These are phyloP conservation scores for Fusarium devonianum DNA, from an alignment of 2,329 filamentous ascomycete genomes.

Conservation along the genomic window DNA sequence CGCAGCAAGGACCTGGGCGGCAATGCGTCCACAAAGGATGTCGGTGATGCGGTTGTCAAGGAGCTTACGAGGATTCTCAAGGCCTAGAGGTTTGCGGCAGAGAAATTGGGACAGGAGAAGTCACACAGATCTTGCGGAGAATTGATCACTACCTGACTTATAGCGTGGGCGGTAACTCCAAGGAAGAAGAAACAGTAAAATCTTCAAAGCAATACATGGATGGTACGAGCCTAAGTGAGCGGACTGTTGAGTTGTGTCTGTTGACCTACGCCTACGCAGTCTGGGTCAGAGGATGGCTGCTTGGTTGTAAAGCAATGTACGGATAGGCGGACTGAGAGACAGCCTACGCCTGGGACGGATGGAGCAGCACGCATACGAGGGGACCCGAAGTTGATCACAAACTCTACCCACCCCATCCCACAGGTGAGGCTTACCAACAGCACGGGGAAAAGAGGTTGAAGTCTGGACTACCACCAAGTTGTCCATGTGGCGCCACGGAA, in stretches of 20 bases:
- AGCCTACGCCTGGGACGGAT: neutral
- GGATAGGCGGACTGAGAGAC: neutral
- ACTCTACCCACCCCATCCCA: neutral
- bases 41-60: slow-evolving; percentile 76
- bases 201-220: too few species aligned
- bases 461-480: slow-evolving; percentile 9
- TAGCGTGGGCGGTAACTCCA: neutral
- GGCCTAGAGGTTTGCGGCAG: slow-evolving; percentile 28
- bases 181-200: slow-evolving; percentile 7
- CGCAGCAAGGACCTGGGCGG: slow-evolving; percentile 89
- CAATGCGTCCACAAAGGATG: slow-evolving; percentile 71
- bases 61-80: slow-evolving; percentile 76
- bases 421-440: neutral
- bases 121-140: neutral
- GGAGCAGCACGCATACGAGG: neutral
- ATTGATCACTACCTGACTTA: neutral
- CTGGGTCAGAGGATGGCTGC: too few species aligned
- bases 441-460: neutral
- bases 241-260: too few species aligned
- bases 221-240: too few species aligned
- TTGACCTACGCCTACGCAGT: too few species aligned
- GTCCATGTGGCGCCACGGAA: neutral
- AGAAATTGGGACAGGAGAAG: neutral
- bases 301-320: neutral
- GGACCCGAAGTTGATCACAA: neutral